Conservation (phyloP, 192 early-diverging fungal species). For the Entomortierella chlamydospora region DNA sequence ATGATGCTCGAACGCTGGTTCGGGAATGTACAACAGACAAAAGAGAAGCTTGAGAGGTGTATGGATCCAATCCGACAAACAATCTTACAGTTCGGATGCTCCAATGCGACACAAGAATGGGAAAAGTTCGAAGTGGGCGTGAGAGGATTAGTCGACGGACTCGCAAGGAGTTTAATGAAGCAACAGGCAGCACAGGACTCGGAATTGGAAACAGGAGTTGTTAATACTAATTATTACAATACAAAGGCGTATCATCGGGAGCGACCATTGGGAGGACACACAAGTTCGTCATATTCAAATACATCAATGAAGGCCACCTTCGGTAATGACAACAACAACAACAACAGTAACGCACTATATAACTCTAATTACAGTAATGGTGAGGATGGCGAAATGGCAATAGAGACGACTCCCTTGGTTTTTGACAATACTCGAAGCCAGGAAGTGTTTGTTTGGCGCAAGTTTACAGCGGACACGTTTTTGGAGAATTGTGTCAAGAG, state of each 20-base stretch:
- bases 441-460: conserved; percentile 46
- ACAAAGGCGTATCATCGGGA: background rate
- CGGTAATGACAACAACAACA: background rate
- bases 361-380: background rate
- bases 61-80: conserved; percentile 32
- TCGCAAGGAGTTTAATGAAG: conserved; percentile 11
- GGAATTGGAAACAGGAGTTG: conserved; percentile 6
- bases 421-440: conserved; percentile 30
- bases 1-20: conserved; percentile 41
- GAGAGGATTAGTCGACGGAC: background rate
- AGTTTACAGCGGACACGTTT: conserved; percentile 30
- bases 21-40: conserved; percentile 8
- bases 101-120: conserved; percentile 31
- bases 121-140: conserved; percentile 12
- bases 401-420: background rate
- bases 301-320: background rate
- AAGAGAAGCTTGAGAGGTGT: background rate
- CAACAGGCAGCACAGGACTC: conserved; percentile 31
- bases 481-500: conserved; percentile 46
- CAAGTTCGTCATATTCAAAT: conserved; percentile 6
- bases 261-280: background rate
- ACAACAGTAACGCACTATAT: background rate
- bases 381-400: background rate
- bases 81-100: conserved; percentile 18
- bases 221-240: background rate